A percentile compares a stretch with the other conserved stretches of the same genome.
Evolutionary conservation across 352 stramenopile genomes (phyloP).

Genomic region (Globisporangium megalacanthum): DNA sequence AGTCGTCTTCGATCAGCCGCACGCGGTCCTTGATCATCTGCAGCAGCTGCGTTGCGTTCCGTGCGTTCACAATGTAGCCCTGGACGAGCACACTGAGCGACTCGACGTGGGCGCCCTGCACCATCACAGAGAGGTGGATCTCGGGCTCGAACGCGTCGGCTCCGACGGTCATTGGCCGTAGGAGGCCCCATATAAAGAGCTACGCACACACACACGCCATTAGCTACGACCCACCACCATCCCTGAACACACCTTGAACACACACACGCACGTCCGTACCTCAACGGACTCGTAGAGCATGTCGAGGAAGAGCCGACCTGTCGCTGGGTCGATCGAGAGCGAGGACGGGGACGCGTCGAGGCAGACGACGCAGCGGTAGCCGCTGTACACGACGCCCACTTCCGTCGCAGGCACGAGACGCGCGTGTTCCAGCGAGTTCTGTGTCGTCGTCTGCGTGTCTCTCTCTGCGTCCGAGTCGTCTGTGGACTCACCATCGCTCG

Average conservation of each 20-base stretch:
- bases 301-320: constrained; percentile 73
- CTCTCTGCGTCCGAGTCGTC: constrained; percentile 7
- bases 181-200: constrained; percentile 68
- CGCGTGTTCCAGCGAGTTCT: constrained; percentile 18
- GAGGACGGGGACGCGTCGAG: constrained; percentile 82
- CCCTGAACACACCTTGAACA: neutral
- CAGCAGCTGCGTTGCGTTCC: constrained; percentile 54
- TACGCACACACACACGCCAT: constrained; percentile 11
- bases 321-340: constrained; percentile 71
- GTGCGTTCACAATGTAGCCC: constrained; percentile 61
- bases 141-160: constrained; percentile 45
- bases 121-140: constrained; percentile 75
- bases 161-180: constrained; percentile 55
- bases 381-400: constrained; percentile 60
- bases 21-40: constrained; percentile 70
- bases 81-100: constrained; percentile 80
- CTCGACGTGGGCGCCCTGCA: constrained; percentile 73
- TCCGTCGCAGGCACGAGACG: constrained; percentile 38
- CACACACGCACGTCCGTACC: constrained; percentile 15
- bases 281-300: constrained; percentile 75
- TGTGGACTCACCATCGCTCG: constrained; percentile 6
- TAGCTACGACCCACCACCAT: too few relatives aligned
- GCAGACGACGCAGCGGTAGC: constrained; percentile 80
- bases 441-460: too few relatives aligned
- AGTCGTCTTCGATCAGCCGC: constrained; percentile 79